Evolutionary conservation across 306 rosid genomes (phyloP).

Genomic region (Quercus suber): DNA sequence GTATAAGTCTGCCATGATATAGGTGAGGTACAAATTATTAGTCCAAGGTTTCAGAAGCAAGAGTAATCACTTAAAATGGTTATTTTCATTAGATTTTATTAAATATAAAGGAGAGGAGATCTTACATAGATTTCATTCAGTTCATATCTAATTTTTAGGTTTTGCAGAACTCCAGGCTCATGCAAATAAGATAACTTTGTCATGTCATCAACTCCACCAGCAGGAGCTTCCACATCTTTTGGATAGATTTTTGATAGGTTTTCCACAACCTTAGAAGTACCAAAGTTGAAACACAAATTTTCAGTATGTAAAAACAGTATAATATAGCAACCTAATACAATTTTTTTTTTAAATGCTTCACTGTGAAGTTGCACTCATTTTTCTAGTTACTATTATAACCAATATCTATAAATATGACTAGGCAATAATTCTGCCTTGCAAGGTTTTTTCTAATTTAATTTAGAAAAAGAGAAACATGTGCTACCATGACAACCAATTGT

Average conservation of each 20-base stretch:
- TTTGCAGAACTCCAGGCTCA: slow-evolving; percentile 96
- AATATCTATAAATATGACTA: not conserved
- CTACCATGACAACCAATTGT: not conserved
- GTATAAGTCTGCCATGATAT: slow-evolving; percentile 80
- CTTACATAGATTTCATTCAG: slow-evolving; percentile 94
- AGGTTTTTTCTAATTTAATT: not conserved
- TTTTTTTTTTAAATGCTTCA: not conserved
- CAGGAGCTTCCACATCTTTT: slow-evolving; percentile 88
- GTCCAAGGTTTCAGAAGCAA: not conserved
- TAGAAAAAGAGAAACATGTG: not conserved
- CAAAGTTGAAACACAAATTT: slow-evolving; percentile 18
- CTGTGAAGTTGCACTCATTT: not conserved
- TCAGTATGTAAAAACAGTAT: not conserved
- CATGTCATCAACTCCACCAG: slow-evolving; percentile 99
- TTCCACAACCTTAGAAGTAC: slow-evolving; percentile 50
- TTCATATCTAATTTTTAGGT: slow-evolving; percentile 85
- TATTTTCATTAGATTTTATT: slow-evolving; percentile 8
- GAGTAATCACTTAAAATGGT: slow-evolving; percentile 7
- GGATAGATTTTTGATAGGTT: slow-evolving; percentile 72
- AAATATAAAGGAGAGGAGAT: slow-evolving; percentile 17
- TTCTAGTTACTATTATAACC: not conserved
- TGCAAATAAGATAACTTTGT: slow-evolving; percentile 95
- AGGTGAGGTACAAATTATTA: not conserved
- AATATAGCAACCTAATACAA: not conserved
- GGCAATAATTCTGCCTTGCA: not conserved